Evolutionary conservation across 2,329 filamentous ascomycete genomes (phyloP), one percentile per base, ranked within the genome.

Genomic region (Coleophoma eucalyptorum): DNA sequence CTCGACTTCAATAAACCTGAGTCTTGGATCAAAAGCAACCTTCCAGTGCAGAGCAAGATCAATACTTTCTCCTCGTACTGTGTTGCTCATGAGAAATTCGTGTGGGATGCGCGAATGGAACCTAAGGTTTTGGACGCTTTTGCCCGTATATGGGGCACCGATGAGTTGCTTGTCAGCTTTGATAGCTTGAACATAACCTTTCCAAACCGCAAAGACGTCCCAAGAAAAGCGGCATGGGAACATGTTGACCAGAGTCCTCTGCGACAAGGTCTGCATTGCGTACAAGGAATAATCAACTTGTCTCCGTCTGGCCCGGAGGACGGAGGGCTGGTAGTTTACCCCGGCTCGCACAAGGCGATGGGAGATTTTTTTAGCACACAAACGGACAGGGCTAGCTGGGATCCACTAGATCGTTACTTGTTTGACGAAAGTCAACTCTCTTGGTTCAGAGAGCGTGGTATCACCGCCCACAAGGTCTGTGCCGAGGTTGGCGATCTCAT

Each of bases 101-200:
- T 70, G 46, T 74, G 72, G 70, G 67, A 62, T 6, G 62, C 67
- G 11, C 64, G 69, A 3, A 58, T 60, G 19, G 70, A 73, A 53
- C 70, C 68, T 0, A 66, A 62, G 10, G 63, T 73, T 1, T n/a
- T 72, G 13, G 66, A 67, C 4, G 57, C 62, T 4, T 71, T 70
- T 43, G 58, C 53, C 10, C 62, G 56, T 16, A 55, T 72, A 15
- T 72, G 68, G 67, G 65, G 58, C 13, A 70, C 67, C 0, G 50
- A 64, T 12, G 65, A 72, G 40, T 61, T 72, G 6, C 57, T 72
- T 1, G 61, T 58, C 41, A 66, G 62, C 4, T 72, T 72, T 40
- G 70, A 72, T 50, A 57, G 57, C n/a, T 57, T 70, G 55, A 71
- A 72, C 54, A 51, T 72, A 26, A 69, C 68, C 1, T 55, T 72